phyloP scores from a whole-genome alignment of 768 basidiomycete genomes.

The Tricholoma bakamatsutake region DNA sequence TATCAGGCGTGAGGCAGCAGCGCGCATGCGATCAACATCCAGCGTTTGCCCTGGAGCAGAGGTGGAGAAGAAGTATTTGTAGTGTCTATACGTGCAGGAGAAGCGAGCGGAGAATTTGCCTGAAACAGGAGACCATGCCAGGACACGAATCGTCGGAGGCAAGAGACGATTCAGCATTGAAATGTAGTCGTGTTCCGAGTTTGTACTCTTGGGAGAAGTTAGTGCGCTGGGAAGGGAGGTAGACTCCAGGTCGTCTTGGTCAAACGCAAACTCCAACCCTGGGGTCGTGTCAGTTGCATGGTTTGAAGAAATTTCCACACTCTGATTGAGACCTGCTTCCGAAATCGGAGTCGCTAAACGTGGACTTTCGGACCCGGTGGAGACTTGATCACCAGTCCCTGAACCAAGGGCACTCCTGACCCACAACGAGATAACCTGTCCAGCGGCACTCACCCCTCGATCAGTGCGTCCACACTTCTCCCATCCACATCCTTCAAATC shows the following conservation, averaged over 20 bases:
- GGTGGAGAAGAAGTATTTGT: constrained; percentile 94
- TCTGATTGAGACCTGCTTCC: not conserved
- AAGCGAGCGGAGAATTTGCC: constrained; percentile 81
- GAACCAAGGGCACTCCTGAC: constrained; percentile 61
- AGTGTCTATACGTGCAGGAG: constrained; percentile 82
- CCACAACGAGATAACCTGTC: constrained; percentile 91
- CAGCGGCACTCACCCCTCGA: constrained; percentile 89
- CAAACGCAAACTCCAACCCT: constrained; percentile 18
- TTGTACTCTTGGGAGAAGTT: constrained; percentile 9
- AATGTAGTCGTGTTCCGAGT: constrained; percentile 68
- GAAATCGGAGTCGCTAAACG: not conserved
- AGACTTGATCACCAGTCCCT: constrained; percentile 11
- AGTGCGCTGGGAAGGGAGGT: constrained; percentile 15
- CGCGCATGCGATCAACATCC: constrained; percentile 69
- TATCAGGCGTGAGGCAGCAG: constrained; percentile 62
- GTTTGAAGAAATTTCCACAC: not conserved
- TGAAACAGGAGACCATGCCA: constrained; percentile 91
- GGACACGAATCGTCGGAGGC: constrained; percentile 82
- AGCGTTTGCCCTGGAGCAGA: constrained; percentile 34
- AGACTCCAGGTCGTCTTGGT: constrained; percentile 21
- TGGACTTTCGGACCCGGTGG: constrained; percentile 9
- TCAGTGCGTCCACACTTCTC: constrained; percentile 92
- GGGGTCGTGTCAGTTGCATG: constrained; percentile 3
- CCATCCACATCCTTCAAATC: constrained; percentile 86
- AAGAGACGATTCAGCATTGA: constrained; percentile 80